Base-by-base conservation (phyloP, 306 rosid species). In the Fragaria nilgerrensis region DNA sequence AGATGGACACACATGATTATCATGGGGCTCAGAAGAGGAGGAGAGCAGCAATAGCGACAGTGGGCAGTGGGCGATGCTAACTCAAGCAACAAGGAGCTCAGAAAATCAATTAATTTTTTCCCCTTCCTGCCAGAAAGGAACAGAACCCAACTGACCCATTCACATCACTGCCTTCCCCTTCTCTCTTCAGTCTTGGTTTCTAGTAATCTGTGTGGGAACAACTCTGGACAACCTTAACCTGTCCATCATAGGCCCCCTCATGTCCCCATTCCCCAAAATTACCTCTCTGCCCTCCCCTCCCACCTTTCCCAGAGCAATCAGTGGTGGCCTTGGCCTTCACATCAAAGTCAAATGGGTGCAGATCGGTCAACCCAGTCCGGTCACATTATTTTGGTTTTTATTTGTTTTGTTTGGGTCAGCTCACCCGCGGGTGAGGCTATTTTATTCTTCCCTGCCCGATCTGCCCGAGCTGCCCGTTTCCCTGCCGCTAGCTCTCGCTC, bases 211-310 rank as follows among this genome's bases (percentile, higher is more conserved):
- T 75, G 89, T 72, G 76, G 86, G 87, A 76, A 82, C 87, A 79
- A 66, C 76, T 19, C 73, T 32, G 69, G 94, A 85, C 91, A 87
- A 87, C 90, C 93, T 89, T 85, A 78, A 84, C 83, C 62, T 59
- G 68, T 66, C 29, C 76, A 65, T 70, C 81, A 32, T 19, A 10
- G 27, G 58, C 34, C 65, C 61, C 70, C 23, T 6, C 59, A 8
- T 19, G 9, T 7, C 11, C 23, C 22, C 59, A 47, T 47, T 14
- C 5, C 5, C 12, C 15, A 9, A n/a, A 19, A 64, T 58, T 14
- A 70, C 71, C 9, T 45, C 15, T 47, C 9, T 59, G 25, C 71
- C 32, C 58, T 52, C 0, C 9, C 23, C 22, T 7, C 58, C 2
- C 5, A 2, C 5, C 50, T 0, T 47, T 13, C 16, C 50, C 49